phyloP scores from a whole-genome alignment of 2,329 filamentous ascomycete genomes.

The Geosmithia putterillii region DNA sequence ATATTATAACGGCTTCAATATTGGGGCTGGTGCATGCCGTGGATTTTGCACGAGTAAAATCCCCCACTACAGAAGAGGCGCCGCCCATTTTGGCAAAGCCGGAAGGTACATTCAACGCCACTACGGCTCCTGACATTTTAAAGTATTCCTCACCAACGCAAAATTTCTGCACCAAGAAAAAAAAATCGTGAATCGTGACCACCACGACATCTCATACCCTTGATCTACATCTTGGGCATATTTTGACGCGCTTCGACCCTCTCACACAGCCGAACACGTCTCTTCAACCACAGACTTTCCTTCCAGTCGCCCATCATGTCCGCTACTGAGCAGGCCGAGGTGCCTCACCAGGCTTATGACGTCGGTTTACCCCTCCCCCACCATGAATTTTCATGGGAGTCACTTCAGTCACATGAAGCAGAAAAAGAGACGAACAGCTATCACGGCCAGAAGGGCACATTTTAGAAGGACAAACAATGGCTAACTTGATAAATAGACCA shows the following conservation, averaged over 20 bases:
- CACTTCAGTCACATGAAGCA: neutral
- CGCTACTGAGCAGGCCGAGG: neutral
- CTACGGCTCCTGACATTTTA: neutral
- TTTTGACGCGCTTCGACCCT: neutral
- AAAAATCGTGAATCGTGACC: neutral
- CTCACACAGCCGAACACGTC: neutral
- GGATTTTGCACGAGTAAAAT: no score
- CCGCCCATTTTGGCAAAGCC: no score
- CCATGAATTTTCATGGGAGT: neutral
- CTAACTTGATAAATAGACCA: neutral
- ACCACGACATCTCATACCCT: neutral
- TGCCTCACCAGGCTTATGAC: neutral
- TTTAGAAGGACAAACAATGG: neutral
- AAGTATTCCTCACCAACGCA: neutral
- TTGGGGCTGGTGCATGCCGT: no score
- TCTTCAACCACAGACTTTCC: neutral
- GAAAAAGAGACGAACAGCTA: neutral
- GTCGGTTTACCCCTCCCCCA: neutral
- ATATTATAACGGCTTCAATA: no score
- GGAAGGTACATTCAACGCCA: neutral
- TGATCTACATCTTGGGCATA: neutral
- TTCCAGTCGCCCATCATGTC: neutral
- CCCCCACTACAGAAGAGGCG: no score
- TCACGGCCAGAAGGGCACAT: neutral
- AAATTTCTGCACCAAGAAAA: neutral